Base-by-base conservation (phyloP, 2,329 filamentous ascomycete genomes). In the Sclerotinia glacialis region DNA sequence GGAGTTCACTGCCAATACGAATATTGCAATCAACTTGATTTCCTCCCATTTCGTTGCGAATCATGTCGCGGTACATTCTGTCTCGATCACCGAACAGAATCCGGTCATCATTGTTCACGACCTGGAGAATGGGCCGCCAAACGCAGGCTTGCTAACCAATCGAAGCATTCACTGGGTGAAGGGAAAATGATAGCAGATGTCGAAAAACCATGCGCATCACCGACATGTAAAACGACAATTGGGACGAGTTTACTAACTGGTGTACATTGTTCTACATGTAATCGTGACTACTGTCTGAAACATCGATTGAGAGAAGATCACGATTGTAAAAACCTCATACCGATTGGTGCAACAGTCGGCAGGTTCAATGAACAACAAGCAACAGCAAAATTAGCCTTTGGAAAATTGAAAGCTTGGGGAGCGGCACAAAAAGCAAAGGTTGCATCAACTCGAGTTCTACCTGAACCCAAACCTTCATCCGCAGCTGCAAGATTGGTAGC, bases 1-100 rank as follows among this genome's bases (percentile, higher is more conserved):
- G 95, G 95, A 78, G 86, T 86, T 69, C 93, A 97, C 82, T 99
- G 95, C 84, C 88, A 97, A 78, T 89, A 91, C 79, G 83, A 89
- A 71, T 96, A 92, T 83, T 99, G 95, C 83, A 90, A 93, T 77
- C 91, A 95, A 76, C 90, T 98, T 68, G 95, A 98, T 79, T 98
- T 99, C 78, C 86, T 99, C 5, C 95, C 95, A 5, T 98, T 98
- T 79, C 85, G 88, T 76, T 99, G 95, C 81, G 91, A 96, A 77
- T 95, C 91, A 72, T 99, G 95, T 80, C 85, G 78, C 70, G 85
- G 86, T 67, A 94, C 90, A 21, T 99, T 88, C 81, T 99, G 96
- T 78, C 89, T 96, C 71, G 94, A 98, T 76, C 95, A 99, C 82
- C 91, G 94, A 65, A 89, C 87, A 74, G 94, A 98, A 80, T 85